phyloP scores from a whole-genome alignment of 768 basidiomycete genomes.

The Russula emetica region DNA sequence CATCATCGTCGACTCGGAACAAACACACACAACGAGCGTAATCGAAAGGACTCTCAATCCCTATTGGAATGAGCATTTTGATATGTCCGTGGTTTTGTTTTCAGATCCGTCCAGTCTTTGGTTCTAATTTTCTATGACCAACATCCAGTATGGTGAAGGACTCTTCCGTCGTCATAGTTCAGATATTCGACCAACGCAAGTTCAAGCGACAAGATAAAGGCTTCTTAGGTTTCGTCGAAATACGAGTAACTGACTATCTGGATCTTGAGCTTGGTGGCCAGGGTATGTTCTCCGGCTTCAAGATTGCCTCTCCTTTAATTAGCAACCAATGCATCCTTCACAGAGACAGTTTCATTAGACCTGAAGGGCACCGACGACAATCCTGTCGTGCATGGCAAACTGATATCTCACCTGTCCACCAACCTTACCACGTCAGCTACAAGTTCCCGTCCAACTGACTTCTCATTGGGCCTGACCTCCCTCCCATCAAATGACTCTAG shows the following conservation, averaged over 20 bases:
- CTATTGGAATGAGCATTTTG: constrained; percentile 98
- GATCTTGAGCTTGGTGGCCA: constrained; percentile 91
- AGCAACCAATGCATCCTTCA: background rate
- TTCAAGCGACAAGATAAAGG: constrained; percentile 98
- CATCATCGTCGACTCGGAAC: constrained; percentile 96
- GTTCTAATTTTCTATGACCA: background rate
- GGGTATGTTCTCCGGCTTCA: constrained; percentile 49
- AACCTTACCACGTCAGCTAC: constrained; percentile 80
- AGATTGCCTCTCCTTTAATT: background rate
- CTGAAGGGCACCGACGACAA: constrained; percentile 98
- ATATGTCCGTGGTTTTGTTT: constrained; percentile 62
- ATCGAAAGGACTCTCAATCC: constrained; percentile 95
- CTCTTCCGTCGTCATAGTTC: constrained; percentile 94
- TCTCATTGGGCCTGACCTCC: constrained; percentile 54
- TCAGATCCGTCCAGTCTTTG: constrained; percentile 5
- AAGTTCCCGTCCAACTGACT: constrained; percentile 72
- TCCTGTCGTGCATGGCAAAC: constrained; percentile 93
- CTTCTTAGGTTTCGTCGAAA: constrained; percentile 95
- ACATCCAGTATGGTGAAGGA: constrained; percentile 82
- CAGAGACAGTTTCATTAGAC: constrained; percentile 92
- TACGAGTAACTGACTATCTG: constrained; percentile 83
- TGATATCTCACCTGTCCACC: constrained; percentile 96
- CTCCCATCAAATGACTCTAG: constrained; percentile 46
- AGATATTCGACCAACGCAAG: constrained; percentile 99
- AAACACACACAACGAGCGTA: constrained; percentile 94